Conservation (phyloP, 768 basidiomycete species). For the Pleurotus eryngii region DNA sequence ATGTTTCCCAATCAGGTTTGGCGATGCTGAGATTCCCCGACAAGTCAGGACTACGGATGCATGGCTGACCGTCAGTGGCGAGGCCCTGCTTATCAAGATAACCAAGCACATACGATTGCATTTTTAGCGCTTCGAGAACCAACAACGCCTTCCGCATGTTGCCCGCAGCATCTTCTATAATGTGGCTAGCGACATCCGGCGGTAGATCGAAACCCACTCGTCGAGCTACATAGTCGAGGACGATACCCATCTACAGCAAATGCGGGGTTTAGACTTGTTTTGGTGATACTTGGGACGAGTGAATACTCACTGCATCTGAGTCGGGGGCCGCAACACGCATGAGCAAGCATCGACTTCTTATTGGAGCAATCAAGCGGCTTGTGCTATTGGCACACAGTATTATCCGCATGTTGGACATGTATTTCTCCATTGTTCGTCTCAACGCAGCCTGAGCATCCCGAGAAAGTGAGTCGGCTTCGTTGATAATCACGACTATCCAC, state of each 20-base stretch:
- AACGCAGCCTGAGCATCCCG: conserved; percentile 97
- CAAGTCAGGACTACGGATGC: conserved; percentile 65
- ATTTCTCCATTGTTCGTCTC: conserved; percentile 98
- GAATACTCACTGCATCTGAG: conserved; percentile 58
- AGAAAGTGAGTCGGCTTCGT: conserved; percentile 92
- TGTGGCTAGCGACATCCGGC: conserved; percentile 66
- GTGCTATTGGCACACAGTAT: conserved; percentile 97
- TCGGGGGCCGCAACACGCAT: conserved; percentile 90
- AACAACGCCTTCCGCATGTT: conserved; percentile 95
- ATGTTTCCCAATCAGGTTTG: conserved; percentile 99
- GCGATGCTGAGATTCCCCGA: conserved; percentile 77
- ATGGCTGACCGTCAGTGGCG: not conserved
- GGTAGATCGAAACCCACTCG: conserved; percentile 74
- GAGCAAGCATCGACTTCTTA: conserved; percentile 91
- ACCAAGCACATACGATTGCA: conserved; percentile 75
- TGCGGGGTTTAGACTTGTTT: not conserved
- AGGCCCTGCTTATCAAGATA: not conserved
- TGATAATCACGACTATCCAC: conserved; percentile 82
- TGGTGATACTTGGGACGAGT: not conserved
- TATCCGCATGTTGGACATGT: conserved; percentile 96
- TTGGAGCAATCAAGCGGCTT: conserved; percentile 92
- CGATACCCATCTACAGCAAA: conserved; percentile 65
- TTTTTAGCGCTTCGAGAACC: conserved; percentile 92
- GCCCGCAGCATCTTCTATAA: conserved; percentile 78
- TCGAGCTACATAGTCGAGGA: conserved; percentile 76